A percentile compares a stretch with the other conserved stretches of the same genome.
phyloP scores from a whole-genome alignment of 2,329 filamentous ascomycete species.

The Shiraia sp. region DNA sequence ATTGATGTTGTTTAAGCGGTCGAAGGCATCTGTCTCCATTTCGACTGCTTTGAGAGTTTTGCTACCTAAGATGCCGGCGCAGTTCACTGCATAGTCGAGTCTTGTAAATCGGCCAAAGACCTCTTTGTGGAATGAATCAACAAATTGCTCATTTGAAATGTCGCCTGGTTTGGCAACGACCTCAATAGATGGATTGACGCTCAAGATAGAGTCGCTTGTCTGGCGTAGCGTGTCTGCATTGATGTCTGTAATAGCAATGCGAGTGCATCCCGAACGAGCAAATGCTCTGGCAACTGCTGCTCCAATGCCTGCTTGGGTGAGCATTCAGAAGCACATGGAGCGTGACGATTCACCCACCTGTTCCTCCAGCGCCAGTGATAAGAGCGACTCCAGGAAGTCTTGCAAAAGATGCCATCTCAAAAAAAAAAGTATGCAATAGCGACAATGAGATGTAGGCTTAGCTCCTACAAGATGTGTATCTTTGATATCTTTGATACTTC shows the following conservation, averaged over 20 bases:
- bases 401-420: constrained; percentile 15
- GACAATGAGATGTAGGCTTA: background rate
- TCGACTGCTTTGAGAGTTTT: constrained; percentile 50
- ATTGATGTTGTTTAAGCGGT: constrained; percentile 59
- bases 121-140: constrained; percentile 48
- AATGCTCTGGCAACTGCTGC: constrained; percentile 57
- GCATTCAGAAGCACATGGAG: background rate
- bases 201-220: constrained; percentile 25
- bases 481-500: background rate
- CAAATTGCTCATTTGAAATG: constrained; percentile 53
- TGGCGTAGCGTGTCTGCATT: constrained; percentile 47
- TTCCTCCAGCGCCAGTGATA: constrained; percentile 41
- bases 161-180: constrained; percentile 50
- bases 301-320: constrained; percentile 55
- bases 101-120: constrained; percentile 47
- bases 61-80: constrained; percentile 57
- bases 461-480: background rate
- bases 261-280: constrained; percentile 54
- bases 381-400: constrained; percentile 36
- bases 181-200: constrained; percentile 32
- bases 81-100: constrained; percentile 61
- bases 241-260: constrained; percentile 60
- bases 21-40: constrained; percentile 54
- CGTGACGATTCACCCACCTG: constrained; percentile 20
- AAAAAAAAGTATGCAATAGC: background rate